Conservation (phyloP, 2,329 filamentous ascomycete genomes). For the Aspergillus piperis region DNA sequence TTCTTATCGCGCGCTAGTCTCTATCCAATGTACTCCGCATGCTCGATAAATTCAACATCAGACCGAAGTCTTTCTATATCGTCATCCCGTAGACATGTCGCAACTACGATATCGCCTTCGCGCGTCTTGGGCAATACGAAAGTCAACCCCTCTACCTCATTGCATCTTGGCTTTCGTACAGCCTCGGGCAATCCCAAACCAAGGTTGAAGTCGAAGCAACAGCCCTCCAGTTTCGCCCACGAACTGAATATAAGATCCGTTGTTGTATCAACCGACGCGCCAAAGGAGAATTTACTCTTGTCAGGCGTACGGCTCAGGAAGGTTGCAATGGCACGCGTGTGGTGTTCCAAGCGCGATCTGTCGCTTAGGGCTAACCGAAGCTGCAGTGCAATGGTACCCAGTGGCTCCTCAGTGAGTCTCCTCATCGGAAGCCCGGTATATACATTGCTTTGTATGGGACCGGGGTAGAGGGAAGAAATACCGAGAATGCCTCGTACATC, state of each 20-base stretch:
- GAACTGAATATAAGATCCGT: slow-evolving; percentile 57
- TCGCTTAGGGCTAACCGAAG: no score
- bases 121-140: slow-evolving; percentile 52
- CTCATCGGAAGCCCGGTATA: no score
- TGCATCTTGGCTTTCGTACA: slow-evolving; percentile 53
- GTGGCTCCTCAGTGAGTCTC: no score
- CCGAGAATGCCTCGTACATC: no score
- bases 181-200: slow-evolving; percentile 50
- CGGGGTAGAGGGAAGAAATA: no score
- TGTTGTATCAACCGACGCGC: slow-evolving; percentile 35
- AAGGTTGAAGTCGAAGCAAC: slow-evolving; percentile 49
- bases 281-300: slow-evolving; percentile 33
- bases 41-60: no score
- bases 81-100: slow-evolving; percentile 50
- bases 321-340: slow-evolving; percentile 47
- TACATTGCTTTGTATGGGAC: no score
- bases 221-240: slow-evolving; percentile 53
- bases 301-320: slow-evolving; percentile 36
- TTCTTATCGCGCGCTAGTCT: no score
- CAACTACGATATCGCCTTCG: slow-evolving; percentile 49
- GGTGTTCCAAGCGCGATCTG: no score
- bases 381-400: no score
- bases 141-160: slow-evolving; percentile 49
- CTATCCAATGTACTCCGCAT: no score
- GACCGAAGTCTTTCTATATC: slow-evolving; percentile 30